These are phyloP conservation scores for Rhytidiadelphus loreus DNA, from an alignment of 225 moss, liverwort and hornwort genomes.

Conservation along the genomic window DNA sequence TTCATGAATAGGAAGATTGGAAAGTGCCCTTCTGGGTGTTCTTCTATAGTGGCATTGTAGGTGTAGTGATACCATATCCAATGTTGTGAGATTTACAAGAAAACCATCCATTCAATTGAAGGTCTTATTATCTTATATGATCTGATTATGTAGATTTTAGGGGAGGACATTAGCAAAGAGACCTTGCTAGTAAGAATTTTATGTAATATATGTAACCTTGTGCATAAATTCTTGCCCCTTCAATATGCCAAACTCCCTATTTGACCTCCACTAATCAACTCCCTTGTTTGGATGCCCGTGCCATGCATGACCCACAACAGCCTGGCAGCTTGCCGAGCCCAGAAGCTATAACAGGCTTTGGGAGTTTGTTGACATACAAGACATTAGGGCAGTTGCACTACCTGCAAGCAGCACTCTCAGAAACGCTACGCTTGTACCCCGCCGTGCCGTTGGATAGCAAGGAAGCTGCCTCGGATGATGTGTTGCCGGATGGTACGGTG, in stretches of 20 bases:
- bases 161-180: not conserved
- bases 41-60: not conserved
- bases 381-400: constrained; percentile 50
- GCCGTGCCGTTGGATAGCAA: constrained; percentile 43
- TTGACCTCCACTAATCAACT: not conserved
- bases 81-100: not conserved
- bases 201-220: not conserved
- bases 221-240: not conserved
- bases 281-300: not conserved
- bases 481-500: constrained; percentile 48
- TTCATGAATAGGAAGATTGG: not conserved
- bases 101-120: not conserved
- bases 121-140: not conserved
- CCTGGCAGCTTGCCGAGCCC: not conserved
- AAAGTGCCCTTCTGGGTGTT: not conserved
- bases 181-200: not conserved
- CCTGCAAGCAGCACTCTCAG: constrained; percentile 51
- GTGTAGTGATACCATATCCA: too few species aligned
- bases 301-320: not conserved
- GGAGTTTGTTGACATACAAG: constrained; percentile 27
- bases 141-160: not conserved
- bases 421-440: constrained; percentile 59
- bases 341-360: constrained; percentile 2
- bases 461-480: constrained; percentile 37
- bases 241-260: not conserved